phyloP scores from a whole-genome alignment of 495 filamentous ascomycete species.

The Penicillium soppii region DNA sequence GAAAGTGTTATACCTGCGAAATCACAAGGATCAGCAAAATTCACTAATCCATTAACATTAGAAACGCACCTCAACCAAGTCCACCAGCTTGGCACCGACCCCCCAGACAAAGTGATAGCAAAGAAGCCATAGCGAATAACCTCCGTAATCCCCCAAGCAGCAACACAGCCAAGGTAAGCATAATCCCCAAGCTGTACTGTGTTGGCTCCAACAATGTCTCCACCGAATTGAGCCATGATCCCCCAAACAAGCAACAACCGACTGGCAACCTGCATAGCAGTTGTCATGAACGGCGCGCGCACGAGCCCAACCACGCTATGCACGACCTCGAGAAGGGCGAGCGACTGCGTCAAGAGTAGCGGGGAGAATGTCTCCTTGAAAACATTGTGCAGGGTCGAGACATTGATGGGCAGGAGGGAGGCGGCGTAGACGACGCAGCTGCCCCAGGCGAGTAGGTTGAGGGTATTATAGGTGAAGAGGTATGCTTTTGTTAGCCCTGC shows the following conservation, averaged over 20 bases:
- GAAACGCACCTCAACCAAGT: slow-evolving; percentile 67
- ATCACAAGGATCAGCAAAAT: slow-evolving; percentile 11
- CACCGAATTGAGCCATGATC: slow-evolving; percentile 60
- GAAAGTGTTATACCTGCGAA: slow-evolving; percentile 78
- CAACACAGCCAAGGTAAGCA: slow-evolving; percentile 50
- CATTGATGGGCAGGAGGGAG: slow-evolving; percentile 37
- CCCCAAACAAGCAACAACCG: slow-evolving; percentile 86
- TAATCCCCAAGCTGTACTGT: slow-evolving; percentile 35
- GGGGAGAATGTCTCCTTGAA: slow-evolving; percentile 57
- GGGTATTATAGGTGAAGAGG: slow-evolving; percentile 79
- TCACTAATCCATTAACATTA: not conserved
- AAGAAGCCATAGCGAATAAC: slow-evolving; percentile 89
- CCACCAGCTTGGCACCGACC: slow-evolving; percentile 58
- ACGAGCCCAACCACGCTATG: slow-evolving; percentile 76
- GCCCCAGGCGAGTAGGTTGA: slow-evolving; percentile 73
- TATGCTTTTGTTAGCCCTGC: slow-evolving; percentile 47
- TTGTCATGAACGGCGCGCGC: slow-evolving; percentile 80
- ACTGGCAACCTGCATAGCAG: slow-evolving; percentile 80
- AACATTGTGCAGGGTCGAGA: slow-evolving; percentile 45
- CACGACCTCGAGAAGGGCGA: slow-evolving; percentile 77
- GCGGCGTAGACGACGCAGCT: slow-evolving; percentile 62
- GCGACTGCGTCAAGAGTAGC: slow-evolving; percentile 77
- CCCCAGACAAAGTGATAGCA: slow-evolving; percentile 63
- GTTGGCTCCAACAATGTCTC: slow-evolving; percentile 28
- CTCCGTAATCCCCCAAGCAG: slow-evolving; percentile 84